These are phyloP conservation scores for Speleostelium caveatum DNA, from an alignment of 78 protist species.

Conservation along the genomic window DNA sequence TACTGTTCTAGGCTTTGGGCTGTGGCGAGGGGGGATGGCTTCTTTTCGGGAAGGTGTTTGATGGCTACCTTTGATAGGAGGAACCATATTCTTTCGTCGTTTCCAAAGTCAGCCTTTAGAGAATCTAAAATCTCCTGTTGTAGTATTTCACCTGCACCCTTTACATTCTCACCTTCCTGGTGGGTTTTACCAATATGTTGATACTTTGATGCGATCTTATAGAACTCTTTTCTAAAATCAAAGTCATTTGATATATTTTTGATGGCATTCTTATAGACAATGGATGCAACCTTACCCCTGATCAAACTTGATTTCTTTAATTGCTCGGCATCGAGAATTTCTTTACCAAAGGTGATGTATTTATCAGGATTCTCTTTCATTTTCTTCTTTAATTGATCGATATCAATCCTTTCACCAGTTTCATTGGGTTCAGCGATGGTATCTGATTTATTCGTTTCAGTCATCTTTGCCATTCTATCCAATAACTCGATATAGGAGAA, in stretches of 20 bases:
- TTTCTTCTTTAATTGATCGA: neutral
- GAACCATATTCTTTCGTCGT: conserved; percentile 12
- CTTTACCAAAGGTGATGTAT: conserved; percentile 57
- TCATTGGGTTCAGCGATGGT: neutral
- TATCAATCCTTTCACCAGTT: neutral
- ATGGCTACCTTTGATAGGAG: neutral
- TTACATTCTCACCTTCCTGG: neutral
- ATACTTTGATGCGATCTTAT: conserved; percentile 29
- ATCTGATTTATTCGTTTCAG: neutral
- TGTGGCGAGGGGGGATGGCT: neutral
- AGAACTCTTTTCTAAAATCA: conserved; percentile 61
- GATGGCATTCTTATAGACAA: conserved; percentile 37
- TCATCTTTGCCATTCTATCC: neutral
- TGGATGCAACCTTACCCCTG: conserved; percentile 53
- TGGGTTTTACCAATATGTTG: conserved; percentile 12
- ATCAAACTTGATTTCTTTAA: conserved; percentile 5
- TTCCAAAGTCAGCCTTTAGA: conserved; percentile 20
- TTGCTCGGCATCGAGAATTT: conserved; percentile 15
- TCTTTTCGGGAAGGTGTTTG: neutral
- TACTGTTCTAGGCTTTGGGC: too few relatives aligned
- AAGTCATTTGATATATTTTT: conserved; percentile 26
- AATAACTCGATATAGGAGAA: conserved; percentile 28
- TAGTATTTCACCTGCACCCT: conserved; percentile 27
- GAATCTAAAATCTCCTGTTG: conserved; percentile 18
- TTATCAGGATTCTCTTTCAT: conserved; percentile 4